Conservation (phyloP, 2,329 filamentous ascomycete species). For the Apiospora kogelbergensis region DNA sequence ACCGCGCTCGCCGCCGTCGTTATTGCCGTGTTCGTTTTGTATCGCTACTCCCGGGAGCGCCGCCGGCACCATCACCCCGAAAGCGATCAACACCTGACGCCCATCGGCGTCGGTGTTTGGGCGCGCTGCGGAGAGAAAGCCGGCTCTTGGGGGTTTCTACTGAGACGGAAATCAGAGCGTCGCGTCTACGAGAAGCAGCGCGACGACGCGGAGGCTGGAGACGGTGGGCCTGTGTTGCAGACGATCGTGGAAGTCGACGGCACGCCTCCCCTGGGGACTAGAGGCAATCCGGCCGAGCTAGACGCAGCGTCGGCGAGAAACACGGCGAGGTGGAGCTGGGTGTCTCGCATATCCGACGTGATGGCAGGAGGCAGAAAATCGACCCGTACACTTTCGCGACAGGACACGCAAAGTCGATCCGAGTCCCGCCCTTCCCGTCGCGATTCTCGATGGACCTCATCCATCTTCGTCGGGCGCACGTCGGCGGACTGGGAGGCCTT, state of each 20-base stretch:
- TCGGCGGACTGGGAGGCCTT: slow-evolving; percentile 15
- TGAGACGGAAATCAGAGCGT: background rate
- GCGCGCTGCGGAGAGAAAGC: background rate
- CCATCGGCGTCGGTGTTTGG: background rate
- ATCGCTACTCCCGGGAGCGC: background rate
- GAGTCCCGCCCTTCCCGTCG: background rate
- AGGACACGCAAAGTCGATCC: background rate
- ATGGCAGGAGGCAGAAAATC: background rate
- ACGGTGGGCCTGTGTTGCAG: background rate
- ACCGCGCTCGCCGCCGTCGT: background rate
- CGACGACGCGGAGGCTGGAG: background rate
- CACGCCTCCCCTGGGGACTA: background rate
- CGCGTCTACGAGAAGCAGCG: background rate
- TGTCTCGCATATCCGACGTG: slow-evolving; percentile 10
- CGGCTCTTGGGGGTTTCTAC: background rate
- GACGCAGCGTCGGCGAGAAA: background rate
- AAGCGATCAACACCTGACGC: background rate
- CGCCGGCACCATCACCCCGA: background rate
- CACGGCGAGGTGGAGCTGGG: slow-evolving; percentile 11
- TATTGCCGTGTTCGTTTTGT: background rate
- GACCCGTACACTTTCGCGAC: background rate
- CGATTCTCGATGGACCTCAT: slow-evolving; percentile 9
- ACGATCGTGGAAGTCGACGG: background rate
- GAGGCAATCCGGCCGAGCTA: slow-evolving; percentile 14
- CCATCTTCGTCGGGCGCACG: slow-evolving; percentile 7